Percentiles rank a stretch among this genome's conserved stretches.
These are phyloP conservation scores for Fragosphaeria purpurea DNA, from an alignment of 2,329 filamentous ascomycete species.

Conservation along the genomic window DNA sequence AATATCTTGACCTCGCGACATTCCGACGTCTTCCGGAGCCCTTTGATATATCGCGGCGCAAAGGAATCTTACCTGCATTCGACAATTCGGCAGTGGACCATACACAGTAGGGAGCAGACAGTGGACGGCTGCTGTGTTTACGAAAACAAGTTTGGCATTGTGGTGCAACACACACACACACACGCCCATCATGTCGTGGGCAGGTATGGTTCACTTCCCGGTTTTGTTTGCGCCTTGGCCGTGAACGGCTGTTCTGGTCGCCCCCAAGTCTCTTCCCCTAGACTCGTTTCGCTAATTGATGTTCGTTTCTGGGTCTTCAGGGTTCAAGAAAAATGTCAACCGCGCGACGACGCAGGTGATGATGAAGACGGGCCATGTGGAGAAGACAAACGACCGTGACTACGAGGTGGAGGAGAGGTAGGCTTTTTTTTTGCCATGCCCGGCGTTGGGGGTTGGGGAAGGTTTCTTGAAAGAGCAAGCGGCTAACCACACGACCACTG, in stretches of 20 bases:
- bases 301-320: conserved; percentile 34
- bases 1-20: too few relatives aligned
- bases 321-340: conserved; percentile 95
- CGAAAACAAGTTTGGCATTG: not conserved
- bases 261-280: too few relatives aligned
- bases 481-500: not conserved
- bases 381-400: conserved; percentile 96
- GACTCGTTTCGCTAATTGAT: too few relatives aligned
- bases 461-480: too few relatives aligned
- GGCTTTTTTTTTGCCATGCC: not conserved
- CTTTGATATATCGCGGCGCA: too few relatives aligned
- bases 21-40: too few relatives aligned
- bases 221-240: not conserved
- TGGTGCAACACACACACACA: not conserved
- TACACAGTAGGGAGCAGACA: too few relatives aligned
- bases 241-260: too few relatives aligned
- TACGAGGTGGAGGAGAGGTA: conserved; percentile 96
- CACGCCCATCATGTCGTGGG: conserved; percentile 34
- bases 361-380: conserved; percentile 99
- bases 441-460: too few relatives aligned
- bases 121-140: too few relatives aligned
- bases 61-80: too few relatives aligned
- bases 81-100: too few relatives aligned
- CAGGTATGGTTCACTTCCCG: conserved; percentile 28
- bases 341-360: conserved; percentile 98